phyloP scores from a whole-genome alignment of 2,329 filamentous ascomycete species.

The Apiospora pterosperma region DNA sequence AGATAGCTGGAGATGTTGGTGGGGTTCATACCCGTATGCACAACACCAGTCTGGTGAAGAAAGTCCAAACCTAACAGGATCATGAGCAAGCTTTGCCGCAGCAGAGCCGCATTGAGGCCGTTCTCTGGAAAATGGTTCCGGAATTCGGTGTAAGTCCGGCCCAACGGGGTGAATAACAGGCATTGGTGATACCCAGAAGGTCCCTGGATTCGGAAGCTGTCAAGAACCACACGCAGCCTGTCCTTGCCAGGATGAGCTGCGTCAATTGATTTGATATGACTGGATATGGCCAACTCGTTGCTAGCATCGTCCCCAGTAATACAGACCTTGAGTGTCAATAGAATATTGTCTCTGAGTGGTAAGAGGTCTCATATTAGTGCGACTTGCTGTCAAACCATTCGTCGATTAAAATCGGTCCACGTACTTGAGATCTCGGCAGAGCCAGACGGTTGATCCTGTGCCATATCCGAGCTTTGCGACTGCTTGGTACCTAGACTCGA shows the following conservation, averaged over 20 bases:
- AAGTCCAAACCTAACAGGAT: constrained; percentile 17
- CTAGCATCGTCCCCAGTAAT: constrained; percentile 4
- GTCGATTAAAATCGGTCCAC: constrained; percentile 1
- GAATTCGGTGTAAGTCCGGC: constrained; percentile 17
- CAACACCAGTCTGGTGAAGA: constrained; percentile 14
- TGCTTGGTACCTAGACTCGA: constrained; percentile 19
- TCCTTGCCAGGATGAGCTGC: constrained; percentile 13
- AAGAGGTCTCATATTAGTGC: background rate
- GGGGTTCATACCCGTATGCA: constrained; percentile 16
- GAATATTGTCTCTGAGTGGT: background rate
- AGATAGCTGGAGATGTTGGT: background rate
- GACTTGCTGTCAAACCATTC: background rate
- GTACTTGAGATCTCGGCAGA: constrained; percentile 17
- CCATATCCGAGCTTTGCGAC: constrained; percentile 22
- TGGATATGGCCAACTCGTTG: constrained; percentile 15
- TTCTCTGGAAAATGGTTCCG: constrained; percentile 18
- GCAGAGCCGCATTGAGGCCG: constrained; percentile 16
- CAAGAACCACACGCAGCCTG: constrained; percentile 9
- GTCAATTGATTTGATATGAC: constrained; percentile 13
- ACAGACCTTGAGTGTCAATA: constrained; percentile 14
- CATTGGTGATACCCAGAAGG: constrained; percentile 18
- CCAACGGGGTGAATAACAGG: constrained; percentile 18
- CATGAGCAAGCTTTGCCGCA: constrained; percentile 18
- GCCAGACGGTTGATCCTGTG: constrained; percentile 17
- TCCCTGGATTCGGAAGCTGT: constrained; percentile 13